phyloP scores from a whole-genome alignment of 169 alveolate species.

The Perkinsus chesapeaki region DNA sequence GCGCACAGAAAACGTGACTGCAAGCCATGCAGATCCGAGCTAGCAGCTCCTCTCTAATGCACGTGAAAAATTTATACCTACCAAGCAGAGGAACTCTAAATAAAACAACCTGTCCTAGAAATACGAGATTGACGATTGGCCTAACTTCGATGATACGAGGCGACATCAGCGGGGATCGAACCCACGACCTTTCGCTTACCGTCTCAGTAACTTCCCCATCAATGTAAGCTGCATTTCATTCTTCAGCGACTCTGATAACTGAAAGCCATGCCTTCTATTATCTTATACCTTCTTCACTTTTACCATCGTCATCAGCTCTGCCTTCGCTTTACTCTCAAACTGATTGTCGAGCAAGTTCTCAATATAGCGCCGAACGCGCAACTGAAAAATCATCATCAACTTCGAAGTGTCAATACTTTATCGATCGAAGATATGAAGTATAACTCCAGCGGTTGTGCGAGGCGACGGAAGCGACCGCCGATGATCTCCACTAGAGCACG shows the following conservation, averaged over 20 bases:
- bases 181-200: not conserved
- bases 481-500: no score
- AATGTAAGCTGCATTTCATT: not conserved
- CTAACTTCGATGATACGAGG: no score
- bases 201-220: not conserved
- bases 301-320: not conserved
- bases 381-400: not conserved
- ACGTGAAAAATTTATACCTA: not conserved
- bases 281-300: not conserved
- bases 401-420: no score
- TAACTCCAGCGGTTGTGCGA: no score
- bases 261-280: not conserved
- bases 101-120: no score
- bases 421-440: no score
- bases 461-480: not conserved
- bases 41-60: not conserved
- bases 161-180: no score
- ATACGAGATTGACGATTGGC: no score
- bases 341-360: not conserved
- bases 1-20: not conserved
- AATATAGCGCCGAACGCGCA: not conserved
- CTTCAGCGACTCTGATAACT: not conserved
- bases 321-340: not conserved
- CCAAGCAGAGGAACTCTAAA: no score
- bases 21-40: not conserved